Evolutionary conservation across 306 rosid genomes (phyloP), one percentile per base, ranked within the genome.

Genomic region (Morella rubra): DNA sequence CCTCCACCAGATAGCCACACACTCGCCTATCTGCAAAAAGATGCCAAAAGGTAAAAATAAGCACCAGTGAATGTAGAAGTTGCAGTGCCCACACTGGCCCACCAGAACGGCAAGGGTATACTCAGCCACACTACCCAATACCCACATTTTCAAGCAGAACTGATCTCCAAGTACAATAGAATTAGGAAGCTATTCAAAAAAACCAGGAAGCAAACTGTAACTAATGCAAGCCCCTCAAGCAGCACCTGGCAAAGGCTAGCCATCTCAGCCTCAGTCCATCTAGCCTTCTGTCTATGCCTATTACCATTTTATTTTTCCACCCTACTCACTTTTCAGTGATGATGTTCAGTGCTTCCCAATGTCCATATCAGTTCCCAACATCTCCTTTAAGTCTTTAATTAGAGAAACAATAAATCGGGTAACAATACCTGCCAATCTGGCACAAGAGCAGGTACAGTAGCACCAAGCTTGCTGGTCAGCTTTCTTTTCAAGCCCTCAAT

Each of bases 1-100:
- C 82, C 99, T 93, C 99, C 99, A 96, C 99, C 99, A 96, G 86
- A 80, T 93, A 32, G 99, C 98, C 76, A 96, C 99, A 62, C 99
- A 93, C 71, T 96, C 99, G 71, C 99, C 98, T 53, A 93, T 93
- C 99, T 96, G 96, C 85, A 81, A 59, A 62, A 68, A 45, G 45
- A 72, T 44, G 19, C 58, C 59, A 55, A 42, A 58, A 15, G 67
- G 53, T 27, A 74, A 69, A 15, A 65, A 77, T 15, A 74, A 77
- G 70, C 53, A 65, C 69, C 41, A 78, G 59, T 22, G 70, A 74
- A 44, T 37, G 73, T 7, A 46, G 27, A 55, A 49, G 27, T 46
- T 4, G 10, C 41, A 60, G 67, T 16, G 10, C 22, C 42, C 7
- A 11, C 11, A 50, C 68, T 51, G 20, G 47, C 56, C 64, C 16